phyloP scores from a whole-genome alignment of 306 rosid genomes.

The Arachis hypogaea region DNA sequence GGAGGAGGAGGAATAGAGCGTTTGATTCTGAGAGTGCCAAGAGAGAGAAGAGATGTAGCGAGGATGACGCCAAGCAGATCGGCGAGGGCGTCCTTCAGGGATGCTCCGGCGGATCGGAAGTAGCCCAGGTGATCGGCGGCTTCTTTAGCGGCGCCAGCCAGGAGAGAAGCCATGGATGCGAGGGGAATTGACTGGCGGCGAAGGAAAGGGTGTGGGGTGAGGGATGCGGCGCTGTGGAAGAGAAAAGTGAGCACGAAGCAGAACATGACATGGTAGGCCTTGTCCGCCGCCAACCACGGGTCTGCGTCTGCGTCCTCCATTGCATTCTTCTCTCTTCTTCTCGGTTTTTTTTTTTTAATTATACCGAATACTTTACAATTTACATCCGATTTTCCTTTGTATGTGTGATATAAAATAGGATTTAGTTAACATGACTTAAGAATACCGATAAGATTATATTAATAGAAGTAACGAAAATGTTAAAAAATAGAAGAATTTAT shows the following conservation, averaged over 20 bases:
- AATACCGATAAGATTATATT: too few species aligned
- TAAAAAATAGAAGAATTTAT: too few species aligned
- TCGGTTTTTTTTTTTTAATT: not conserved
- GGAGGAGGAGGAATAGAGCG: constrained; percentile 28
- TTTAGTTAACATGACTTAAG: too few species aligned
- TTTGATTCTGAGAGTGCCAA: constrained; percentile 21
- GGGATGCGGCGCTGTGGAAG: constrained; percentile 53
- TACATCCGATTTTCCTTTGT: too few species aligned
- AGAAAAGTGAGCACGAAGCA: constrained; percentile 62
- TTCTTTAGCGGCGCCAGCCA: constrained; percentile 82
- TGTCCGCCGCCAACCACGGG: constrained; percentile 73
- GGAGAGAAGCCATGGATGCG: constrained; percentile 53
- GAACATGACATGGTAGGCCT: constrained; percentile 56
- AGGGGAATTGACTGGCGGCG: constrained; percentile 61
- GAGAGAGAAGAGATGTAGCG: constrained; percentile 51
- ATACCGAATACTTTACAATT: too few species aligned
- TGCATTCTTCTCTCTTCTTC: not conserved
- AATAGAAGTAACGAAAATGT: too few species aligned
- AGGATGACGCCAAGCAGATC: constrained; percentile 65
- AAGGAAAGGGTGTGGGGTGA: constrained; percentile 51
- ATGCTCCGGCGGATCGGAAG: constrained; percentile 78
- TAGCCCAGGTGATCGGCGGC: constrained; percentile 75
- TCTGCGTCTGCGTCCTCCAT: constrained; percentile 43
- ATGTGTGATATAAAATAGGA: too few species aligned
- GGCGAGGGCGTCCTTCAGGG: constrained; percentile 66